Percentiles rank a stretch among this genome's conserved stretches.
phyloP scores from a whole-genome alignment of 805 yeast species.

The Dipodascus geniculatus region DNA sequence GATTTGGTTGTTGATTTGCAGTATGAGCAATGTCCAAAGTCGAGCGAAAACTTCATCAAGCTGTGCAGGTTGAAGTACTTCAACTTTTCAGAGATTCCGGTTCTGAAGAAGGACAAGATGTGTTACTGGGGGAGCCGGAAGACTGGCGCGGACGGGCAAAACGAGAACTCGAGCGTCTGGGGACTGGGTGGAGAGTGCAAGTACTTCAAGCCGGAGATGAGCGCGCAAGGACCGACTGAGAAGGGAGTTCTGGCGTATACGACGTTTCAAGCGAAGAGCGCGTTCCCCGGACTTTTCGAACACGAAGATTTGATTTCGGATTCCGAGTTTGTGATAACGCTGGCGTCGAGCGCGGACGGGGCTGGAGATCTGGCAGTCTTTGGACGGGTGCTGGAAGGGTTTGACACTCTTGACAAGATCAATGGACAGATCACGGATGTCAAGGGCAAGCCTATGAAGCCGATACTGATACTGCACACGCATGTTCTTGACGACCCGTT shows the following conservation, averaged over 20 bases:
- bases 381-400: constrained; percentile 42
- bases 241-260: constrained; percentile 25
- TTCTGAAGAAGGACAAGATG: constrained; percentile 29
- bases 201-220: constrained; percentile 13
- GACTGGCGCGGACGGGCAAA: constrained; percentile 25
- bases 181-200: constrained; percentile 2
- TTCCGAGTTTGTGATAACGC: constrained; percentile 29
- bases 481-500: constrained; percentile 45
- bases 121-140: constrained; percentile 31
- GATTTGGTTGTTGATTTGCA: constrained; percentile 40
- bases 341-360: constrained; percentile 21
- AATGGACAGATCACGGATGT: constrained; percentile 32
- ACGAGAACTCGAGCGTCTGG: too few relatives aligned
- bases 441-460: constrained; percentile 32
- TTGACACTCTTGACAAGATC: constrained; percentile 33
- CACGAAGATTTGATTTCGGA: constrained; percentile 20
- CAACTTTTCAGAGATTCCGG: constrained; percentile 39
- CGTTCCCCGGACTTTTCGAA: constrained; percentile 2
- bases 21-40: constrained; percentile 26
- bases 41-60: constrained; percentile 38
- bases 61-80: constrained; percentile 42
- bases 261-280: background rate
- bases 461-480: constrained; percentile 40
- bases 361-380: constrained; percentile 26
- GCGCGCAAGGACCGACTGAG: constrained; percentile 25